phyloP scores from a whole-genome alignment of 2,329 filamentous ascomycete genomes.

The Cladophialophora bantiana region DNA sequence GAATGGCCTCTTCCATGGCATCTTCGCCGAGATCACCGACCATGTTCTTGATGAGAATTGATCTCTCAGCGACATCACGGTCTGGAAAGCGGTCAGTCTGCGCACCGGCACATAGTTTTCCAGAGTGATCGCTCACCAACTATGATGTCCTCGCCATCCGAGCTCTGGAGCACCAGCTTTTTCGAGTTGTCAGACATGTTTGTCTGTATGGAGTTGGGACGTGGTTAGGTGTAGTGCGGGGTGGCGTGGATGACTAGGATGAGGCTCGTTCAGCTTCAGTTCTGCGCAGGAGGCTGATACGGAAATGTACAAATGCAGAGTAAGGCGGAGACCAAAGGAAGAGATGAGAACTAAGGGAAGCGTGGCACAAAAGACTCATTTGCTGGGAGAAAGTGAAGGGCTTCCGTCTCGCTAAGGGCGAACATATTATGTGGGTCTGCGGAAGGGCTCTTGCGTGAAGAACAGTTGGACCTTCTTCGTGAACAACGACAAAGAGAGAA shows the following conservation, averaged over 20 bases:
- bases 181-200: conserved; percentile 39
- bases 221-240: conserved; percentile 9
- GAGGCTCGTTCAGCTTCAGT: conserved; percentile 12
- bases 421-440: too few species aligned
- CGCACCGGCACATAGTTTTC: conserved; percentile 4
- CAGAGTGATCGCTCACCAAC: conserved; percentile 56
- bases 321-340: not conserved
- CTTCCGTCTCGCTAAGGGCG: too few species aligned
- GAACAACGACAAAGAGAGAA: too few species aligned
- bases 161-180: conserved; percentile 57
- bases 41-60: conserved; percentile 97
- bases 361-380: not conserved
- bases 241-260: conserved; percentile 15
- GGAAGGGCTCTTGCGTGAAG: too few species aligned
- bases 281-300: not conserved
- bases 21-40: conserved; percentile 84
- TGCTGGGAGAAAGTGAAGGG: too few species aligned
- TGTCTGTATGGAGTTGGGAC: conserved; percentile 23
- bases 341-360: not conserved
- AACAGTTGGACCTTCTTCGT: too few species aligned
- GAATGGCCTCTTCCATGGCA: conserved; percentile 72
- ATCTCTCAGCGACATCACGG: conserved; percentile 85
- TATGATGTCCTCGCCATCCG: conserved; percentile 57
- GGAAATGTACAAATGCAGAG: conserved; percentile 13
- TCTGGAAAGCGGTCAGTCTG: conserved; percentile 59